Evolutionary conservation across 2,329 filamentous ascomycete species (phyloP).

Genomic region (Aplosporella prunicola): DNA sequence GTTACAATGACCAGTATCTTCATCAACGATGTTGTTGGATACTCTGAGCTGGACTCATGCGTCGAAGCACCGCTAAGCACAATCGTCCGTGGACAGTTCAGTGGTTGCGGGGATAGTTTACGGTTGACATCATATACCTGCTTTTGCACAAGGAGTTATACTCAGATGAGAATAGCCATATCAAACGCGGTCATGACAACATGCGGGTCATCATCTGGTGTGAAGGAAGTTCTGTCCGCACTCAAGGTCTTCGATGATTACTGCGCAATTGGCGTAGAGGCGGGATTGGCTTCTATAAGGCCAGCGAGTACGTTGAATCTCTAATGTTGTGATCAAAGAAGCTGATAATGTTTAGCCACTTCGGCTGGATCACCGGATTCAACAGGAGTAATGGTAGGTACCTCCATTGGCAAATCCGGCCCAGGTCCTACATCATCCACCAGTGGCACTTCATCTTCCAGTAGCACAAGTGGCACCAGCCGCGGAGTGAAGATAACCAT

Average conservation of each 20-base stretch:
- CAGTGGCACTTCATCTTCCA: no score
- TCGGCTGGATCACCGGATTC: not conserved
- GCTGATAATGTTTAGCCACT: no score
- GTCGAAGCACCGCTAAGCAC: no score
- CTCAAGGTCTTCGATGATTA: not conserved
- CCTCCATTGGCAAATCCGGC: no score
- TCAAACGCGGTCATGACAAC: not conserved
- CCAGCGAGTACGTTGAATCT: not conserved
- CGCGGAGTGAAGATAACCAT: no score
- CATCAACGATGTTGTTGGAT: no score
- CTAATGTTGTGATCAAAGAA: not conserved
- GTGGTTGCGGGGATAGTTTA: constrained; percentile 1
- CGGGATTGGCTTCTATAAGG: not conserved
- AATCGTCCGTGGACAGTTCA: not conserved
- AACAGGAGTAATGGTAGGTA: no score
- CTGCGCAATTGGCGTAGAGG: constrained; percentile 1
- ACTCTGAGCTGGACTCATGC: no score
- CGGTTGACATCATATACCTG: not conserved
- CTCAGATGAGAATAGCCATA: not conserved
- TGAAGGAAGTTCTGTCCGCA: not conserved
- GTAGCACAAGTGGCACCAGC: no score
- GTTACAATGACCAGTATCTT: no score
- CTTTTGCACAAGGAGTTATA: constrained; percentile 2
- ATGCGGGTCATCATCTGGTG: not conserved
- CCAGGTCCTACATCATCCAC: no score